These are phyloP conservation scores for Neltuma alba DNA, from an alignment of 306 rosid genomes.

Conservation along the genomic window DNA sequence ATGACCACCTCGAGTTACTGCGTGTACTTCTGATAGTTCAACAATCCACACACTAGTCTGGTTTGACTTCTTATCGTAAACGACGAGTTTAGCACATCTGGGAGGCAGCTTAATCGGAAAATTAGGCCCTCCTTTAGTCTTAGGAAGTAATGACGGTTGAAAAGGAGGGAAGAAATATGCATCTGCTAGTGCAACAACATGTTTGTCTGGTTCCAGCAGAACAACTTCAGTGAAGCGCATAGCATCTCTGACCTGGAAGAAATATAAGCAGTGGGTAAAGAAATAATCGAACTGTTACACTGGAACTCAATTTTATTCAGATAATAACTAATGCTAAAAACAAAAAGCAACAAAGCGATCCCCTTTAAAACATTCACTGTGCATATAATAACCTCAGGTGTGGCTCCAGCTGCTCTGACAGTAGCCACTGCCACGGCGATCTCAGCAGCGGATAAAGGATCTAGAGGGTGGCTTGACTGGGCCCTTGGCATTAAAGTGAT, in stretches of 20 bases:
- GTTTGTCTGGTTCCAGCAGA: constrained; percentile 73
- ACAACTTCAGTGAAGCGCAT: constrained; percentile 85
- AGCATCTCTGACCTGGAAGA: constrained; percentile 66
- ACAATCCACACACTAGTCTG: constrained; percentile 75
- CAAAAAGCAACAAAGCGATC: background rate
- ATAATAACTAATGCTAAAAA: background rate
- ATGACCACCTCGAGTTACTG: constrained; percentile 88
- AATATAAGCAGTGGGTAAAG: background rate
- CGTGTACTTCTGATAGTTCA: constrained; percentile 81
- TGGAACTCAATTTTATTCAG: background rate
- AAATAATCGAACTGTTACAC: background rate
- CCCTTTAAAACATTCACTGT: constrained; percentile 6
- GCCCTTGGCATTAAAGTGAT: constrained; percentile 58
- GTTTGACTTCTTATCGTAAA: constrained; percentile 71
- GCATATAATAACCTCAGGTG: constrained; percentile 69
- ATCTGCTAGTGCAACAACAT: constrained; percentile 84
- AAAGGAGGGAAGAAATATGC: constrained; percentile 91
- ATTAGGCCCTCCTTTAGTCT: constrained; percentile 69
- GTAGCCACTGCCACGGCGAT: constrained; percentile 88
- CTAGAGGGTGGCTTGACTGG: constrained; percentile 81
- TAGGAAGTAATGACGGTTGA: constrained; percentile 81
- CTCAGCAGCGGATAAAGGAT: constrained; percentile 81
- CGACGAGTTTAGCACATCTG: constrained; percentile 76
- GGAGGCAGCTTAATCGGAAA: constrained; percentile 81
- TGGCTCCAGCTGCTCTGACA: constrained; percentile 82